Evolutionary conservation across 2,329 filamentous ascomycete species (phyloP).

Genomic region (Penicillium sclerotigenum): DNA sequence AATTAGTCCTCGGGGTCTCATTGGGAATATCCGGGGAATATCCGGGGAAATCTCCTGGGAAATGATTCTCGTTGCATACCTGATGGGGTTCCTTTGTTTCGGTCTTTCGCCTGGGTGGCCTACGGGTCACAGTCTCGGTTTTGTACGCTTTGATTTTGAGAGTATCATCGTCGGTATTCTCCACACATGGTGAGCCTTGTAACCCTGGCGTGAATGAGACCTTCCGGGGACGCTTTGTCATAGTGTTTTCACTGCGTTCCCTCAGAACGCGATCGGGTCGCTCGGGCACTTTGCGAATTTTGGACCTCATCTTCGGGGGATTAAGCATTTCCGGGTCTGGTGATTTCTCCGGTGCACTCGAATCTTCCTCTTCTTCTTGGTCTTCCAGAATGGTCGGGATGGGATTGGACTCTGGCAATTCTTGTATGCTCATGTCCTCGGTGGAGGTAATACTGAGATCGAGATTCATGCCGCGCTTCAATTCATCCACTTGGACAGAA

Average conservation of each 20-base stretch:
- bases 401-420: slow-evolving; percentile 20
- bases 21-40: neutral
- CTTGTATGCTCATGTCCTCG: slow-evolving; percentile 19
- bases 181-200: slow-evolving; percentile 28
- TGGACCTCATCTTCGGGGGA: slow-evolving; percentile 16
- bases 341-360: slow-evolving; percentile 26
- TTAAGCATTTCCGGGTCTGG: slow-evolving; percentile 5
- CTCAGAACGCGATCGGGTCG: slow-evolving; percentile 32
- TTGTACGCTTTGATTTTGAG: slow-evolving; percentile 35
- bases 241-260: slow-evolving; percentile 39
- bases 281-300: slow-evolving; percentile 24
- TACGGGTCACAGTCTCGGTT: slow-evolving; percentile 30
- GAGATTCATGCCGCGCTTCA: slow-evolving; percentile 44
- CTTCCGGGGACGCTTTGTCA: slow-evolving; percentile 33
- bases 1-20: slow-evolving; percentile 10
- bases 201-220: slow-evolving; percentile 38
- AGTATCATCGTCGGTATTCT: slow-evolving; percentile 33
- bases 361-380: slow-evolving; percentile 26
- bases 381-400: slow-evolving; percentile 35
- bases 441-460: slow-evolving; percentile 33
- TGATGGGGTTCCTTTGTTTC: slow-evolving; percentile 30
- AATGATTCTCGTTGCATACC: slow-evolving; percentile 23
- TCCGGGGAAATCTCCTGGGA: neutral
- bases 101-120: slow-evolving; percentile 25
- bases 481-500: slow-evolving; percentile 42